These are phyloP conservation scores for Poa pratensis DNA, from an alignment of 176 grass and related monocot genomes.

Conservation along the genomic window DNA sequence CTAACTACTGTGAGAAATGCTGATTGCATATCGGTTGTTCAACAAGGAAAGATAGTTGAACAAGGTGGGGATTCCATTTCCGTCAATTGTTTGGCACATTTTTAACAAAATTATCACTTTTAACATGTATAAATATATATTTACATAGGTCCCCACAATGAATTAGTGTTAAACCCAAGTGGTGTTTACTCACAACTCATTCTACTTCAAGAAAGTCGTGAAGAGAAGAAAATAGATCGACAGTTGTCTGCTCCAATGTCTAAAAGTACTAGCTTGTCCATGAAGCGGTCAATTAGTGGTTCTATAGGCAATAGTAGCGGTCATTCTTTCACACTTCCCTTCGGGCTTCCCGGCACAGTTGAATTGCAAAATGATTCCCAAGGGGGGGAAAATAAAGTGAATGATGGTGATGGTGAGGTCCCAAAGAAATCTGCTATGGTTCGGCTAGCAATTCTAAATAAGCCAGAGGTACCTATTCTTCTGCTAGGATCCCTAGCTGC, in stretches of 20 bases:
- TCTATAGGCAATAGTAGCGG: conserved; percentile 52
- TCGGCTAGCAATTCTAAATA: conserved; percentile 67
- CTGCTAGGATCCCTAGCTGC: conserved; percentile 69
- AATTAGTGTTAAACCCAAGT: conserved; percentile 60
- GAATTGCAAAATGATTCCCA: conserved; percentile 28
- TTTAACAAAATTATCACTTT: background rate
- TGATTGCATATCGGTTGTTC: conserved; percentile 71
- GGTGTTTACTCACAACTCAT: conserved; percentile 71
- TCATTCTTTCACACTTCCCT: conserved; percentile 45
- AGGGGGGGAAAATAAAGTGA: conserved; percentile 6
- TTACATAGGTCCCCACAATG: conserved; percentile 59
- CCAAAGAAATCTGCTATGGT: conserved; percentile 49
- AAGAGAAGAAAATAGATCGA: conserved; percentile 35
- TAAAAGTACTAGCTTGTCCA: conserved; percentile 50
- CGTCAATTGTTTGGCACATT: background rate
- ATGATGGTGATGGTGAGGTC: conserved; percentile 10
- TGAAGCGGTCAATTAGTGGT: conserved; percentile 55
- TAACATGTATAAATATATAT: background rate
- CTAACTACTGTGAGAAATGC: conserved; percentile 73
- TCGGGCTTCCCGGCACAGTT: conserved; percentile 28
- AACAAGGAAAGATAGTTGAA: conserved; percentile 72
- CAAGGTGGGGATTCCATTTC: conserved; percentile 56
- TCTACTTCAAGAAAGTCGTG: conserved; percentile 53
- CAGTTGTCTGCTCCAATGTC: conserved; percentile 32
- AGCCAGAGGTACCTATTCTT: conserved; percentile 73